Percentiles rank a stretch among this genome's conserved stretches.
These are phyloP conservation scores for Malassezia equina DNA, from an alignment of 1,284 basidiomycete species.

Conservation along the genomic window DNA sequence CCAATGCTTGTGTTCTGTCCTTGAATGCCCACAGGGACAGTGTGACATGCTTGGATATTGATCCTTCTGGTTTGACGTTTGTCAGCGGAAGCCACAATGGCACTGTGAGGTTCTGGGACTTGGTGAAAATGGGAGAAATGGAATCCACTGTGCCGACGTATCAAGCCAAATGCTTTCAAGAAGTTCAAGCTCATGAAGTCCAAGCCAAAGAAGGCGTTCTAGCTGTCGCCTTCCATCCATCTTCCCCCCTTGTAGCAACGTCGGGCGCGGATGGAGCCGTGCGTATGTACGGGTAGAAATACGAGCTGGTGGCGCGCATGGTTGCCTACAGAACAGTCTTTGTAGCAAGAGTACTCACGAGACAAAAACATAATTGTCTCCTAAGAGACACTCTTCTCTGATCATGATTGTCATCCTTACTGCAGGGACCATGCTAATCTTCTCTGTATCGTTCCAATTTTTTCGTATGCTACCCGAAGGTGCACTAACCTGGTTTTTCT, in stretches of 20 bases:
- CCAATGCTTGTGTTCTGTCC: conserved; percentile 72
- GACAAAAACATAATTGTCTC: conserved; percentile 21
- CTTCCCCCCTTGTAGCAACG: conserved; percentile 75
- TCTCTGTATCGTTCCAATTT: conserved; percentile 49
- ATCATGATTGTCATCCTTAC: conserved; percentile 42
- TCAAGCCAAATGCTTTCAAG: conserved; percentile 64
- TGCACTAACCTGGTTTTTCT: neutral
- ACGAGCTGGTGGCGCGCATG: too few species aligned
- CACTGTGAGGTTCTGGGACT: conserved; percentile 87
- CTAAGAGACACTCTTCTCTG: conserved; percentile 20
- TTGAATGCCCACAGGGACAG: conserved; percentile 83
- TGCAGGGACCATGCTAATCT: conserved; percentile 50
- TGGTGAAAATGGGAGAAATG: conserved; percentile 52
- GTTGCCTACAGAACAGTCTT: too few species aligned
- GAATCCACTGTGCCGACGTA: neutral
- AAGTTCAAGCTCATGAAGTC: conserved; percentile 69
- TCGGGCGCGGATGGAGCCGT: conserved; percentile 91
- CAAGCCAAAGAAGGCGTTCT: conserved; percentile 80
- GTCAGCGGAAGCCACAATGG: conserved; percentile 88
- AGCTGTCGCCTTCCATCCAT: conserved; percentile 72
- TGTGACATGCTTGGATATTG: conserved; percentile 79
- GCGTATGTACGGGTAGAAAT: conserved; percentile 57
- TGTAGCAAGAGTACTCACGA: neutral
- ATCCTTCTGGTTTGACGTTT: conserved; percentile 72
- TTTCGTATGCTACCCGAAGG: conserved; percentile 30